Evolutionary conservation across 2,329 filamentous ascomycete genomes (phyloP).

Genomic region (Xylariales sp.): DNA sequence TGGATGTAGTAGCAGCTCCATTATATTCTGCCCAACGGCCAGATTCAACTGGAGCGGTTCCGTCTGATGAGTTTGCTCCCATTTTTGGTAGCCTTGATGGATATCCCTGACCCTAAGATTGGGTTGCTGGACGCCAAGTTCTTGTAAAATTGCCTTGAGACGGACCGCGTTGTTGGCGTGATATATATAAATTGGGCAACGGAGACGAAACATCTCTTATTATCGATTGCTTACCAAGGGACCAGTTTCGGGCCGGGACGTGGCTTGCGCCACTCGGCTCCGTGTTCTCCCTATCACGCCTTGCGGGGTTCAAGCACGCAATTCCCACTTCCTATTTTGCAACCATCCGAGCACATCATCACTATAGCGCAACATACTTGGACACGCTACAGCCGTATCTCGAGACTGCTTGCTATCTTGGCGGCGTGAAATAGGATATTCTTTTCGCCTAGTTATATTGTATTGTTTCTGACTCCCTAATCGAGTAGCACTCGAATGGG

Average conservation of each 20-base stretch:
- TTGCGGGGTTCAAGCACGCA: constrained; percentile 25
- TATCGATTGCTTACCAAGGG: constrained; percentile 7
- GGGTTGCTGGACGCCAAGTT: constrained; percentile 14
- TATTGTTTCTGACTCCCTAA: constrained; percentile 17
- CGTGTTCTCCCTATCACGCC: constrained; percentile 22
- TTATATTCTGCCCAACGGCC: constrained; percentile 18
- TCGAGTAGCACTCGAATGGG: constrained; percentile 15
- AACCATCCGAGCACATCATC: constrained; percentile 20
- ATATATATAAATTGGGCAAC: constrained; percentile 19
- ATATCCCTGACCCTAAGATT: constrained; percentile 16
- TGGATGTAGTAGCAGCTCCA: constrained; percentile 9
- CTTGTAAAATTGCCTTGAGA: constrained; percentile 14
- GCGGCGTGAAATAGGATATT: constrained; percentile 20
- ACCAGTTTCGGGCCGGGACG: constrained; percentile 8
- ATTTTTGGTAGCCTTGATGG: constrained; percentile 23
- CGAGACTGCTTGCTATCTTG: constrained; percentile 16
- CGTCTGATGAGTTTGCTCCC: constrained; percentile 20
- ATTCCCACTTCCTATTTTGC: constrained; percentile 19
- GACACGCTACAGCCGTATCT: constrained; percentile 13
- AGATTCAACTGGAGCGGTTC: constrained; percentile 12
- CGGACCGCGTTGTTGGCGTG: constrained; percentile 11
- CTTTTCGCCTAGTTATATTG: neutral
- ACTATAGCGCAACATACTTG: constrained; percentile 12
- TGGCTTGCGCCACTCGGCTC: constrained; percentile 19
- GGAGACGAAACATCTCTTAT: constrained; percentile 18